A percentile compares a stretch with the other conserved stretches of the same genome.
phyloP scores from a whole-genome alignment of 2,329 filamentous ascomycete genomes.

The Monosporascus cannonballus region DNA sequence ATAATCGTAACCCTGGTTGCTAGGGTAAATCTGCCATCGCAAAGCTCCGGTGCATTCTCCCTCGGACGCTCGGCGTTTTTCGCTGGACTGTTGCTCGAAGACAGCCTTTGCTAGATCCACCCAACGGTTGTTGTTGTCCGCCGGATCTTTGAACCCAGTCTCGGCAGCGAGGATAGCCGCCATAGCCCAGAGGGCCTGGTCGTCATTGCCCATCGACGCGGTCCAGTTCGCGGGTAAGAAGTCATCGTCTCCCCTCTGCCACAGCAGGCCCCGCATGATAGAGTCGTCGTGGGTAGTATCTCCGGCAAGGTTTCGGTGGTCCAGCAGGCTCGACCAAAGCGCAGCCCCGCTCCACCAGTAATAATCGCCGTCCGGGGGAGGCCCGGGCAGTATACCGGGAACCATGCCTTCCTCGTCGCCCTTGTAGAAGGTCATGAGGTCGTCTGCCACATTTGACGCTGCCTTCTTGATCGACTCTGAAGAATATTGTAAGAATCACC shows the following conservation, averaged over 20 bases:
- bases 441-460: slow-evolving; percentile 21
- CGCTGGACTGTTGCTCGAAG: slow-evolving; percentile 51
- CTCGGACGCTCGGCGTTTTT: slow-evolving; percentile 37
- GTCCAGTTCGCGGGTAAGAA: slow-evolving; percentile 37
- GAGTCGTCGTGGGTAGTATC: slow-evolving; percentile 42
- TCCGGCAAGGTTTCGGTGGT: slow-evolving; percentile 47
- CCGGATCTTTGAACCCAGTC: slow-evolving; percentile 48
- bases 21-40: slow-evolving; percentile 58
- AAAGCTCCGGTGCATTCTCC: slow-evolving; percentile 52
- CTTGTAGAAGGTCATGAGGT: slow-evolving; percentile 23
- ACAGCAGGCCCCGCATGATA: slow-evolving; percentile 35
- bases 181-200: slow-evolving; percentile 57
- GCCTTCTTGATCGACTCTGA: slow-evolving; percentile 22
- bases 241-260: slow-evolving; percentile 37
- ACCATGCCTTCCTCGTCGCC: slow-evolving; percentile 14
- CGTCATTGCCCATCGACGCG: slow-evolving; percentile 39
- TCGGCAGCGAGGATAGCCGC: slow-evolving; percentile 57
- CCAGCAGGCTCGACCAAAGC: slow-evolving; percentile 44
- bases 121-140: slow-evolving; percentile 45
- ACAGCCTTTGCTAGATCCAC: slow-evolving; percentile 54
- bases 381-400: slow-evolving; percentile 16
- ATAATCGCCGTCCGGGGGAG: slow-evolving; percentile 22
- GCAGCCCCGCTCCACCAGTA: slow-evolving; percentile 49
- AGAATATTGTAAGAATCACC: slow-evolving; percentile 1
- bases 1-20: slow-evolving; percentile 45